These are phyloP conservation scores for Chaetomidium leptoderma DNA, from an alignment of 495 filamentous ascomycete genomes.

Conservation along the genomic window DNA sequence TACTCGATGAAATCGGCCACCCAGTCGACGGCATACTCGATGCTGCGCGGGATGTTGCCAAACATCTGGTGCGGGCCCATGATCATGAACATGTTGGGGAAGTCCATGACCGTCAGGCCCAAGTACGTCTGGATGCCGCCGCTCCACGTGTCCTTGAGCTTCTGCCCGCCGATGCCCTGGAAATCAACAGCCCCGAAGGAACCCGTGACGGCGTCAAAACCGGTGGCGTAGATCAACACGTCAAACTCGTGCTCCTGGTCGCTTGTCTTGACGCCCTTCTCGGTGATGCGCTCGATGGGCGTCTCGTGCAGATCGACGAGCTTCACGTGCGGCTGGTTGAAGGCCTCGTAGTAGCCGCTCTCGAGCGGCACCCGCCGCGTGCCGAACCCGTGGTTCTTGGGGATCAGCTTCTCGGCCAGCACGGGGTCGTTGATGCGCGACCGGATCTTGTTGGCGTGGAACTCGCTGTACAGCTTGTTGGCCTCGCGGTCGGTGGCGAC, in stretches of 20 bases:
- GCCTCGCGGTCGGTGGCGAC: constrained; percentile 44
- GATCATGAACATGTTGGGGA: constrained; percentile 54
- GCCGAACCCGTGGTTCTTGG: constrained; percentile 46
- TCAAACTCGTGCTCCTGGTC: constrained; percentile 47
- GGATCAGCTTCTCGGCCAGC: constrained; percentile 47
- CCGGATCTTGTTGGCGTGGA: constrained; percentile 42
- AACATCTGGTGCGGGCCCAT: constrained; percentile 48
- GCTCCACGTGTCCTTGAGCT: constrained; percentile 47
- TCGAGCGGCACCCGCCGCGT: constrained; percentile 49
- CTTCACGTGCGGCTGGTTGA: constrained; percentile 46
- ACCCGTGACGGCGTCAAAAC: constrained; percentile 53
- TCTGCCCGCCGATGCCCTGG: constrained; percentile 38
- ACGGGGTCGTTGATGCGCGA: constrained; percentile 43
- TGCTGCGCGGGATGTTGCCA: constrained; percentile 46
- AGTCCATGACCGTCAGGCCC: constrained; percentile 45
- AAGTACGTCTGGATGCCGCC: constrained; percentile 45
- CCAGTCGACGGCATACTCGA: constrained; percentile 51
- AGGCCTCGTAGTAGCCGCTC: constrained; percentile 50
- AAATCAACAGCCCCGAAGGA: constrained; percentile 49
- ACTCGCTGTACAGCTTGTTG: constrained; percentile 44
- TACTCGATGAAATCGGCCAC: constrained; percentile 46
- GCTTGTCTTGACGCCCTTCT: constrained; percentile 43
- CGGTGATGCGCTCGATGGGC: constrained; percentile 39
- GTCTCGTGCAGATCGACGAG: constrained; percentile 47
- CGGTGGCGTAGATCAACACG: constrained; percentile 52